Evolutionary conservation across 208 protist species (phyloP).

Genomic region (Trypanosoma cruzi): DNA sequence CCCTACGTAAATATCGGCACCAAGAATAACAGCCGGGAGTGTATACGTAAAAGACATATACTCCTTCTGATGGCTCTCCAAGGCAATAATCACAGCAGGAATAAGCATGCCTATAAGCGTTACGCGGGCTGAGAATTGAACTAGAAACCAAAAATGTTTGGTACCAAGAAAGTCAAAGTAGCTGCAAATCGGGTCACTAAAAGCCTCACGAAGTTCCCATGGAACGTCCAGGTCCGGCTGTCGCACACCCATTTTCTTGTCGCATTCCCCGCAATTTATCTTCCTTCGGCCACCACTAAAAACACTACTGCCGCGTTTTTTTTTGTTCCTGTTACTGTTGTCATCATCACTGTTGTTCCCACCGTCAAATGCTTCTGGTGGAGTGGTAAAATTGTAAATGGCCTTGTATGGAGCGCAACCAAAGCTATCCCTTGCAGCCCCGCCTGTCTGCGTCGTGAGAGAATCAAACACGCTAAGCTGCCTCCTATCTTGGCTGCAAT

Average conservation of each 20-base stretch:
- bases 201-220: conserved; percentile 50
- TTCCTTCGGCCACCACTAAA: too few relatives aligned
- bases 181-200: conserved; percentile 25
- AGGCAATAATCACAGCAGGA: conserved; percentile 55
- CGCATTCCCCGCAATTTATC: neutral
- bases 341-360: neutral
- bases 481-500: neutral
- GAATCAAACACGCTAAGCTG: neutral
- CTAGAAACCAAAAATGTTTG: conserved; percentile 65
- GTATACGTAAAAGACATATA: conserved; percentile 57
- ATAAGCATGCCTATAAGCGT: conserved; percentile 69
- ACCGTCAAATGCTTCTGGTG: neutral
- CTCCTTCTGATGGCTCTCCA: conserved; percentile 29
- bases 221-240: conserved; percentile 46
- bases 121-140: conserved; percentile 67
- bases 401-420: conserved; percentile 31
- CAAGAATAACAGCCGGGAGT: conserved; percentile 55
- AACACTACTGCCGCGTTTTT: too few relatives aligned
- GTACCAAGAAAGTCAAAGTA: conserved; percentile 59
- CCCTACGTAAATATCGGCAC: conserved; percentile 51
- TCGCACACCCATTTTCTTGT: neutral
- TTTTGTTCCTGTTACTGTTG: neutral
- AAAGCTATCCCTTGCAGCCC: conserved; percentile 29
- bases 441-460: neutral
- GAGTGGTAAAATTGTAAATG: neutral